Evolutionary conservation across 495 filamentous ascomycete species (phyloP).

Genomic region (Aspergillus saccharolyticus): DNA sequence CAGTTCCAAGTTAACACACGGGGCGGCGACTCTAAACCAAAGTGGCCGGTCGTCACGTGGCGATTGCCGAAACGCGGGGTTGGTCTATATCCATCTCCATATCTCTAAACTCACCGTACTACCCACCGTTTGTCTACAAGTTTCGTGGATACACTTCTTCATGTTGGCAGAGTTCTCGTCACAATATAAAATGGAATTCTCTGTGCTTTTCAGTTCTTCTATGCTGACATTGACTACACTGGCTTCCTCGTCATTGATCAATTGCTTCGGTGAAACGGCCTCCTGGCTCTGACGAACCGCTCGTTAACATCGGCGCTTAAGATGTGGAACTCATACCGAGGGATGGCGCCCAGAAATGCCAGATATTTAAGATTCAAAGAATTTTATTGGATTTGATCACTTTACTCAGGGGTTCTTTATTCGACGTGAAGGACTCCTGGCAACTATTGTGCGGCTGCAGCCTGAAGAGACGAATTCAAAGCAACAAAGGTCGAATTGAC

Average conservation of each 20-base stretch:
- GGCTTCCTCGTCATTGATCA: neutral
- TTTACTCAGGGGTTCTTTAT: constrained; percentile 16
- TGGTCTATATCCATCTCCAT: neutral
- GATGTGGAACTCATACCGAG: constrained; percentile 29
- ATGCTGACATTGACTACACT: neutral
- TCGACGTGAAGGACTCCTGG: constrained; percentile 19
- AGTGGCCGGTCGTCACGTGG: constrained; percentile 1
- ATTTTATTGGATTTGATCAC: constrained; percentile 28
- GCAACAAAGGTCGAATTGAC: constrained; percentile 19
- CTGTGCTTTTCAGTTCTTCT: no score
- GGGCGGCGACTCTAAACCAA: neutral
- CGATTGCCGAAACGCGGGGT: constrained; percentile 4
- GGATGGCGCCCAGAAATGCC: constrained; percentile 11
- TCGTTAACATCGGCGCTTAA: constrained; percentile 35
- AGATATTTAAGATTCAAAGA: constrained; percentile 11
- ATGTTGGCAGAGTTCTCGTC: neutral
- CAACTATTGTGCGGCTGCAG: constrained; percentile 21
- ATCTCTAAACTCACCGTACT: neutral
- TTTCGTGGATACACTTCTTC: neutral
- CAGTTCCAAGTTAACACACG: neutral
- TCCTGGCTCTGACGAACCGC: constrained; percentile 16
- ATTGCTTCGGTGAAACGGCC: constrained; percentile 3
- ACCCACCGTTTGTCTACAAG: neutral
- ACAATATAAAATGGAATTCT: no score
- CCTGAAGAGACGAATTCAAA: constrained; percentile 30